Evolutionary conservation across 2,329 filamentous ascomycete genomes (phyloP).

Genomic region (Fusarium tuaranense): DNA sequence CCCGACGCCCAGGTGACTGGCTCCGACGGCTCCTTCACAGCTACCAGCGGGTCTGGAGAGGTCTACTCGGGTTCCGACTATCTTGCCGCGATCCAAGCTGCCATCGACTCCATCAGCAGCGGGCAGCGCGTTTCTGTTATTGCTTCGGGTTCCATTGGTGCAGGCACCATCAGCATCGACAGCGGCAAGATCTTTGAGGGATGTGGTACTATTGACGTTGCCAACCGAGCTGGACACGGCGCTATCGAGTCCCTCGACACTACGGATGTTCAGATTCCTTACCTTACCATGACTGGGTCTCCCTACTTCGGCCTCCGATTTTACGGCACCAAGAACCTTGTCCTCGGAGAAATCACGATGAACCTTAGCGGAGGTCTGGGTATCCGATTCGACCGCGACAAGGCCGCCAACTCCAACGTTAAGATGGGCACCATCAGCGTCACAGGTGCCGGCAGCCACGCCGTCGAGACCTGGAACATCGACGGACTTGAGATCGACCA

Average conservation of each 20-base stretch:
- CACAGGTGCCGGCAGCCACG: conserved; percentile 65
- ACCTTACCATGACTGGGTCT: conserved; percentile 67
- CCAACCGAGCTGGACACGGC: conserved; percentile 56
- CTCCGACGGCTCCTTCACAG: conserved; percentile 55
- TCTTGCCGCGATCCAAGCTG: conserved; percentile 63
- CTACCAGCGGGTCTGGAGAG: conserved; percentile 53
- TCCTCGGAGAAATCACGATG: conserved; percentile 64
- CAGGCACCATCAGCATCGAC: conserved; percentile 60
- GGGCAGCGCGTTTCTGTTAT: conserved; percentile 66
- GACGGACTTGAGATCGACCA: conserved; percentile 63
- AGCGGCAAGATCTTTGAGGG: conserved; percentile 68
- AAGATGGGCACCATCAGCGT: conserved; percentile 63
- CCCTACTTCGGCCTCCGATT: conserved; percentile 69
- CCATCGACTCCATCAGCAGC: conserved; percentile 60
- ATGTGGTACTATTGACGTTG: conserved; percentile 65
- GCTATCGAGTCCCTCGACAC: conserved; percentile 65
- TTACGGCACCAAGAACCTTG: conserved; percentile 61
- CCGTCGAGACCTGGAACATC: conserved; percentile 71
- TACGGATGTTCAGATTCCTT: conserved; percentile 63
- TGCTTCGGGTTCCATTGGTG: conserved; percentile 65
- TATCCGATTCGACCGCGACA: conserved; percentile 68
- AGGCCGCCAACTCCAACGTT: conserved; percentile 65
- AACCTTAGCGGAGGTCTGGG: conserved; percentile 65
- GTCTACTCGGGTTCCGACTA: conserved; percentile 66
- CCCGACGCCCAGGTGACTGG: conserved; percentile 60